phyloP scores from a whole-genome alignment of 1,139 yeast genomes.

The Pichia sp. region DNA sequence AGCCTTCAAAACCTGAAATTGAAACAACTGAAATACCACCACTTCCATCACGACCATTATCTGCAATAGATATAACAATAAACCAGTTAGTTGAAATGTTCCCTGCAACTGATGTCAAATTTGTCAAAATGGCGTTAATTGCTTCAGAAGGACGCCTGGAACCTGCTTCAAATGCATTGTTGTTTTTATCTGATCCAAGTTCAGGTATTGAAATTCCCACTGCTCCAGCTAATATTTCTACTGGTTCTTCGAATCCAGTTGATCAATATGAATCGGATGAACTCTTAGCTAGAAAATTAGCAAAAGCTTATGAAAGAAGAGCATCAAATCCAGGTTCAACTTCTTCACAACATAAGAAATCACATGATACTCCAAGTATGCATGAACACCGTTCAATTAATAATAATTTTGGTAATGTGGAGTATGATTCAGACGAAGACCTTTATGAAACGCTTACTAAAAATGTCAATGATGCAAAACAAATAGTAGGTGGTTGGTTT shows the following conservation, averaged over 20 bases:
- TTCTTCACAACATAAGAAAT: constrained; percentile 13
- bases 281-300: constrained; percentile 71
- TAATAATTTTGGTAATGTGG: constrained; percentile 21
- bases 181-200: constrained; percentile 73
- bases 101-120: constrained; percentile 64
- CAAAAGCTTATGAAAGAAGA: constrained; percentile 51
- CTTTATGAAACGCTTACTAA: constrained; percentile 59
- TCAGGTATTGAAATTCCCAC: constrained; percentile 57
- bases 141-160: constrained; percentile 80
- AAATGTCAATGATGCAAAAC: constrained; percentile 79
- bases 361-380: constrained; percentile 4
- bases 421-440: constrained; percentile 42
- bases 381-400: constrained; percentile 13
- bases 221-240: neutral
- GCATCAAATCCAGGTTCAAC: neutral
- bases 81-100: constrained; percentile 70
- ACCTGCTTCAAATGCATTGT: constrained; percentile 81
- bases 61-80: constrained; percentile 31
- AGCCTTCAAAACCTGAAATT: neutral
- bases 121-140: constrained; percentile 70
- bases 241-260: neutral
- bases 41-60: constrained; percentile 58
- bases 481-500: constrained; percentile 77
- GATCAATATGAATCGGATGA: constrained; percentile 69
- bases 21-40: constrained; percentile 40